Base-by-base conservation (phyloP, 768 basidiomycete species). In the Boletus sp. region DNA sequence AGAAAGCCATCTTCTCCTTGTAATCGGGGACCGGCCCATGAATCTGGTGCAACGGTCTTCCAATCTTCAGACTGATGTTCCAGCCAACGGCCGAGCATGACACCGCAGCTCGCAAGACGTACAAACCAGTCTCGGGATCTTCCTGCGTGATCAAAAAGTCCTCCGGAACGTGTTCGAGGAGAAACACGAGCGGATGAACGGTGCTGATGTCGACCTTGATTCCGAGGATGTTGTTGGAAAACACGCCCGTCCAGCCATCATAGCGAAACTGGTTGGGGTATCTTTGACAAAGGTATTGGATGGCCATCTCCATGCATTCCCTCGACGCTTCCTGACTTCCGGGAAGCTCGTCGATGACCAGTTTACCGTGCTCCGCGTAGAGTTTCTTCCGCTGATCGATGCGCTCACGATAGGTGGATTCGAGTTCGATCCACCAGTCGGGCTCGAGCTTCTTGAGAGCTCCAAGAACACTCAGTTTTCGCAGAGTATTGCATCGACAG, bases 391-490 rank as follows among this genome's bases (percentile, higher is more conserved):
- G 72, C 42, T 82, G 77, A 2, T 66, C 59, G 35, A 83, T 72
- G 35, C 79, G 74, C 46, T 73, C 69, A 0, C 68, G 67, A 63
- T 83, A 83, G 0, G 80, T 79, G 6, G 78, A 79, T 58, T 83
- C 81, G 15, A 83, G 73, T 55, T 83, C 82, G n/a, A 83, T 67
- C 80, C 80, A 83, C 68, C 76, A 82, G 58, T 83, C 80, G 5
- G 78, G 77, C 48, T 83, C 81, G 60, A 83, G 70, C 44, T 68
- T 73, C 67, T 75, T 76, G 28, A 83, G 61, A 32, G 80, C 82
- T 73, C 48, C 46, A 48, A 12, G 20, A 42, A 24, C 9, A 3
- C 2, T 61, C 32, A 54, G 51, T 36, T 11, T 51, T 4, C 12
- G 15, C 14, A 41, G 12, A 0, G 28, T 39, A 30, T 14, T n/a